Evolutionary conservation across 768 basidiomycete genomes (phyloP).

Genomic region (Termitomyces sp.): DNA sequence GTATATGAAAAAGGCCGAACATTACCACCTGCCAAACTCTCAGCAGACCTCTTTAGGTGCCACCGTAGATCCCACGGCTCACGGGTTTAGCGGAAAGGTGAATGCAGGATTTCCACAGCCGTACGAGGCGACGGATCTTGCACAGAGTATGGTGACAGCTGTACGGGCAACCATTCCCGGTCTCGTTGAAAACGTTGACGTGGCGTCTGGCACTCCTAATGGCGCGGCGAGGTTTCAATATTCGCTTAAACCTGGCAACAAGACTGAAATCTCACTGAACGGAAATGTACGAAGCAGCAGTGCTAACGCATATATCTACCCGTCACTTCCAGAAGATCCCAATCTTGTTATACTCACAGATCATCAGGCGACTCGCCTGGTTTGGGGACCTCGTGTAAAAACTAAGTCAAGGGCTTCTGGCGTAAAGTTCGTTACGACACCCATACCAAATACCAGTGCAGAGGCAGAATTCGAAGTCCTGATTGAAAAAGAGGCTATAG

Average conservation of each 20-base stretch:
- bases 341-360: constrained; percentile 8
- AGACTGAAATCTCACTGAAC: neutral
- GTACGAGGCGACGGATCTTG: constrained; percentile 6
- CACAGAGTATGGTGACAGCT: neutral
- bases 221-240: constrained; percentile 10
- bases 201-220: constrained; percentile 9
- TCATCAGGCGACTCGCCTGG: constrained; percentile 8
- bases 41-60: constrained; percentile 5
- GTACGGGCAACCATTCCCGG: constrained; percentile 3
- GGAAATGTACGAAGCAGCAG: constrained; percentile 12
- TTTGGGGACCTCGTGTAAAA: neutral
- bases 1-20: constrained; percentile 10
- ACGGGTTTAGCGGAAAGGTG: constrained; percentile 6
- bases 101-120: constrained; percentile 12
- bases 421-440: constrained; percentile 7
- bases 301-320: constrained; percentile 11
- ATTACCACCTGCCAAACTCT: constrained; percentile 5
- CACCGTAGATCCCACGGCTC: constrained; percentile 4
- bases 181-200: constrained; percentile 5
- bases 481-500: constrained; percentile 3
- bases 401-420: constrained; percentile 4
- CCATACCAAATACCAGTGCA: neutral
- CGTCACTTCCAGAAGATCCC: constrained; percentile 4
- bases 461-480: neutral
- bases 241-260: constrained; percentile 12